phyloP scores from a whole-genome alignment of 1,139 yeast genomes.

The Scheffersomyces lignicola region DNA sequence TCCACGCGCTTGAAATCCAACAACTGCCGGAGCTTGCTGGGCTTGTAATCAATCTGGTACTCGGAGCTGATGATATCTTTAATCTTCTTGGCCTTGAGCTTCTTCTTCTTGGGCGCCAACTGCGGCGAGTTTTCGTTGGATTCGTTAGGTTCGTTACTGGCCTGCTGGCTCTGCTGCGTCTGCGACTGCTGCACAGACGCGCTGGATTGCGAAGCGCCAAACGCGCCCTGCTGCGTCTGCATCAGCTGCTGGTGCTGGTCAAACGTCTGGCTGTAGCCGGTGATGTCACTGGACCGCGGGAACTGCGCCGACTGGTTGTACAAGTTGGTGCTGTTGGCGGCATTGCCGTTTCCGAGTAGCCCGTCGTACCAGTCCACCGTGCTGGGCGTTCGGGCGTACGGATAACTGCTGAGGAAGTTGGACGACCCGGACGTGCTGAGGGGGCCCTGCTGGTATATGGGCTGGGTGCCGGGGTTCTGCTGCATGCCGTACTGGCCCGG shows the following conservation, averaged over 20 bases:
- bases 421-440: background rate
- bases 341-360: constrained; percentile 1
- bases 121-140: background rate
- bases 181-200: constrained; percentile 4
- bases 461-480: constrained; percentile 7
- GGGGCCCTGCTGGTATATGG: constrained; percentile 4
- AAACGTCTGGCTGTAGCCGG: background rate
- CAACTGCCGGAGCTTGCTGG: constrained; percentile 26
- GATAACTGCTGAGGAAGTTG: background rate
- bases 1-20: constrained; percentile 30
- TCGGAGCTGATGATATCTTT: constrained; percentile 11
- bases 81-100: constrained; percentile 13
- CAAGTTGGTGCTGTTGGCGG: constrained; percentile 1
- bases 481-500: background rate
- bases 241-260: constrained; percentile 1
- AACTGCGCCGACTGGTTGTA: background rate
- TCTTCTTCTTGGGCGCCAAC: constrained; percentile 14
- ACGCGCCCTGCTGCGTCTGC: background rate
- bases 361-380: constrained; percentile 2
- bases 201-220: no score
- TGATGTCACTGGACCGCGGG: background rate
- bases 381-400: background rate
- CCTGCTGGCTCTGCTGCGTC: constrained; percentile 5
- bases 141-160: constrained; percentile 2
- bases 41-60: constrained; percentile 26